Percentiles rank a stretch among this genome's conserved stretches.
Conservation (phyloP, 1,139 yeast genomes). For the Candida sanyaensis region DNA sequence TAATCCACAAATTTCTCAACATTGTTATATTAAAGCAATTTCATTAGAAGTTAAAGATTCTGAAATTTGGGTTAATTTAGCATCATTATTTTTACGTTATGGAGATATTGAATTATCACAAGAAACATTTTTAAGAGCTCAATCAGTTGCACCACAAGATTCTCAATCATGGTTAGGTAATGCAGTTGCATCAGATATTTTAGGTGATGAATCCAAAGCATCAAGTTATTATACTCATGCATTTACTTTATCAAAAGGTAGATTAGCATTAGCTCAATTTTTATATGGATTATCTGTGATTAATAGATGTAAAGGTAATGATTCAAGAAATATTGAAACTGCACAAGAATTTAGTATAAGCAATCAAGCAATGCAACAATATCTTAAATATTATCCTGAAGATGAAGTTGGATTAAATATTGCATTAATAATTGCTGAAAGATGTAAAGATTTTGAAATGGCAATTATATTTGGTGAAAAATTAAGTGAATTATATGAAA, state of each 20-base stretch:
- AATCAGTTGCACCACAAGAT: constrained; percentile 77
- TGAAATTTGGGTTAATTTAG: constrained; percentile 78
- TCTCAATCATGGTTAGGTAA: constrained; percentile 86
- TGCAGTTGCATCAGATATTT: constrained; percentile 65
- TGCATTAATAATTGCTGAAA: constrained; percentile 63
- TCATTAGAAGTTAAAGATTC: constrained; percentile 70
- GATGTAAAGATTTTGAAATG: constrained; percentile 60
- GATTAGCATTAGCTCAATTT: constrained; percentile 68
- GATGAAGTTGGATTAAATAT: constrained; percentile 64
- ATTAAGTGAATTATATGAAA: constrained; percentile 55
- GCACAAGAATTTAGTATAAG: constrained; percentile 70
- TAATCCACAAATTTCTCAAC: constrained; percentile 81
- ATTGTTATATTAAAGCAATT: constrained; percentile 84
- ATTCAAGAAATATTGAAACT: constrained; percentile 55
- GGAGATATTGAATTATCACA: constrained; percentile 75
- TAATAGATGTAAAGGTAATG: constrained; percentile 41
- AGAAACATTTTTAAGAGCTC: constrained; percentile 73
- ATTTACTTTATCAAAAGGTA: constrained; percentile 72
- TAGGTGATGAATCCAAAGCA: constrained; percentile 59
- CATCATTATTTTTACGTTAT: constrained; percentile 67
- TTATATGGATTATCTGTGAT: constrained; percentile 68
- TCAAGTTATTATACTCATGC: constrained; percentile 72
- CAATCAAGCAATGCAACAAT: constrained; percentile 70
- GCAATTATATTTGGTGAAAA: constrained; percentile 52
- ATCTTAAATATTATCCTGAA: constrained; percentile 65